phyloP scores from a whole-genome alignment of 257 asterid genomes.

The Asclepias syriaca region DNA sequence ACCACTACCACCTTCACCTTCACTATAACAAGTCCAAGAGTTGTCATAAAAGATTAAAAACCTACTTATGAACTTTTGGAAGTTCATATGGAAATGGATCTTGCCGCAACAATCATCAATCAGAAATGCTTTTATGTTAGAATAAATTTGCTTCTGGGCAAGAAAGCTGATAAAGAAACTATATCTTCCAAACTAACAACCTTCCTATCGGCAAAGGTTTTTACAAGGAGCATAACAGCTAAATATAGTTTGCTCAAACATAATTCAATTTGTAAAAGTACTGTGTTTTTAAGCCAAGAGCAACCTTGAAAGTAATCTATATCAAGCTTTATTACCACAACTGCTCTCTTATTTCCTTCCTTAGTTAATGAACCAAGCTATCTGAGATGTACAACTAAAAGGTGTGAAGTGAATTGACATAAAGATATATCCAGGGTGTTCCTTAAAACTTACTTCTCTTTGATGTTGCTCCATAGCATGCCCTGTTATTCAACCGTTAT shows the following conservation, averaged over 20 bases:
- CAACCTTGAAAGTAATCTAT: neutral
- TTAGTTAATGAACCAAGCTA: neutral
- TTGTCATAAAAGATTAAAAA: neutral
- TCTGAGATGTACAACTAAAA: neutral
- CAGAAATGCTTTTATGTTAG: neutral
- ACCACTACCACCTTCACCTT: neutral
- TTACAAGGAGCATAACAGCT: neutral
- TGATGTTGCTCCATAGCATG: too few species aligned
- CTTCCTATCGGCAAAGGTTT: neutral
- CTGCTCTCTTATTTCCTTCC: neutral
- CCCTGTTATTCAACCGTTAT: too few species aligned
- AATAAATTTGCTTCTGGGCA: neutral
- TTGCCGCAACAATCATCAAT: neutral
- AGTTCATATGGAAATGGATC: neutral
- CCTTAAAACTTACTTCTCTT: too few species aligned
- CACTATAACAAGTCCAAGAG: neutral
- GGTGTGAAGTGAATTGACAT: neutral
- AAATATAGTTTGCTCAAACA: neutral
- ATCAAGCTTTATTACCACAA: neutral
- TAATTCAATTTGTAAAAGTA: neutral
- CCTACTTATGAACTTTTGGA: neutral
- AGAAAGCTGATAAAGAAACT: neutral
- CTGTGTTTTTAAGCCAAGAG: too few species aligned
- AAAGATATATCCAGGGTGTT: too few species aligned
- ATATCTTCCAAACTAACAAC: neutral